phyloP scores from a whole-genome alignment of 2,329 filamentous ascomycete species.

The Aspergillus fumigatiaffinis region DNA sequence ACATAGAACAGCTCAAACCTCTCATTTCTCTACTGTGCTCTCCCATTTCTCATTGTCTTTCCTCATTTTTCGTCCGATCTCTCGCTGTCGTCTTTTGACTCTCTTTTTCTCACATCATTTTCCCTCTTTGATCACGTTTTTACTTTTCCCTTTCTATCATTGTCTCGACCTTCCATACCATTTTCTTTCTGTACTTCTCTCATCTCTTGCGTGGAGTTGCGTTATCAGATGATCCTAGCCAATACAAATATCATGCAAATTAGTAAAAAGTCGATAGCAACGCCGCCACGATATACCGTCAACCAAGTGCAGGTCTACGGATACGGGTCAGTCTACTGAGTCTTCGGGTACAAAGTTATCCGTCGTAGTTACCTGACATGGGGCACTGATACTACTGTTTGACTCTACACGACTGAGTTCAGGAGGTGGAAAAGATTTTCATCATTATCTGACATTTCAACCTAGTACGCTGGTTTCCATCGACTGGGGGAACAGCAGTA shows the following conservation, averaged over 20 bases:
- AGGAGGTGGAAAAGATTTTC: too few species aligned
- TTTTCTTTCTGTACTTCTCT: constrained; percentile 30
- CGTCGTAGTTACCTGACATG: too few species aligned
- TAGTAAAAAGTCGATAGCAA: constrained; percentile 13
- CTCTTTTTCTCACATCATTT: constrained; percentile 9
- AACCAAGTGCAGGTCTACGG: too few species aligned
- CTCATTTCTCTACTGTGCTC: constrained; percentile 29
- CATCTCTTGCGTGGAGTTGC: constrained; percentile 27
- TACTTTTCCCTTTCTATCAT: constrained; percentile 16
- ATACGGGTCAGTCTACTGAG: too few species aligned
- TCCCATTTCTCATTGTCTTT: constrained; percentile 3
- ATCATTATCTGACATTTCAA: too few species aligned
- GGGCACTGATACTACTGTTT: too few species aligned
- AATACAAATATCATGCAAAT: constrained; percentile 30
- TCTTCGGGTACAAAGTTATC: too few species aligned
- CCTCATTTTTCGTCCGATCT: constrained; percentile 10
- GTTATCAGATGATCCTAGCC: constrained; percentile 30
- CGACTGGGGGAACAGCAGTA: too few species aligned
- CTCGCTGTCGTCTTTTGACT: constrained; percentile 19
- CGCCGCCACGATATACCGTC: neutral
- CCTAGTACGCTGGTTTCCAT: too few species aligned
- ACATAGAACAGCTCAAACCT: constrained; percentile 32
- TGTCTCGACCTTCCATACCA: constrained; percentile 18
- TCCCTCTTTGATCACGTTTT: constrained; percentile 1
- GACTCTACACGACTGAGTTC: too few species aligned